phyloP scores from a whole-genome alignment of 2,329 filamentous ascomycete species.

The Camillea tinctor region DNA sequence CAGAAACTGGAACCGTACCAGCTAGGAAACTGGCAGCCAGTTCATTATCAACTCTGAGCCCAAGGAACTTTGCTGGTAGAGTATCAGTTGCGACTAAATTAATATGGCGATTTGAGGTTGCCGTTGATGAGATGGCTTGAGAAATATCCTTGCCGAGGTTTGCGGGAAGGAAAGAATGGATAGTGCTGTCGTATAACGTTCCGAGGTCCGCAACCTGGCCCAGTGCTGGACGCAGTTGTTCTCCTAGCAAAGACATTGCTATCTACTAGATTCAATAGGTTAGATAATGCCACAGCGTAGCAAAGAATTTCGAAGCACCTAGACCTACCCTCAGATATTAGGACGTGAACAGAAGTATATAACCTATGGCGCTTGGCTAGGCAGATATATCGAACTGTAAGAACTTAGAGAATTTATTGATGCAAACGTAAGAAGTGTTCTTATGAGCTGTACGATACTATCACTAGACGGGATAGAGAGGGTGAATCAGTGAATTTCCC shows the following conservation, averaged over 20 bases:
- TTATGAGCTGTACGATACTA: too few species aligned
- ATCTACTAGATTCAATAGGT: neutral
- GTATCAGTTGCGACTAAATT: neutral
- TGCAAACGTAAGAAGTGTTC: too few species aligned
- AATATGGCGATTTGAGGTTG: neutral
- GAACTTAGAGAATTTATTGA: too few species aligned
- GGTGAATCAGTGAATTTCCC: too few species aligned
- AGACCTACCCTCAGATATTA: neutral
- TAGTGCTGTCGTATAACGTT: slow-evolving; percentile 3
- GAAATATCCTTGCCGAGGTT: neutral
- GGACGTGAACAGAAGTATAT: neutral
- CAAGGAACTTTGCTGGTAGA: slow-evolving; percentile 1
- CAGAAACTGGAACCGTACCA: slow-evolving; percentile 4
- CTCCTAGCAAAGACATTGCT: neutral
- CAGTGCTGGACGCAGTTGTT: slow-evolving; percentile 2
- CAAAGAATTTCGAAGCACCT: too few species aligned
- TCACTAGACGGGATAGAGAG: too few species aligned
- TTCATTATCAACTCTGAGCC: neutral
- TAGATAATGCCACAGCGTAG: too few species aligned
- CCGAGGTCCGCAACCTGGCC: slow-evolving; percentile 6
- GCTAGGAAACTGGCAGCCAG: slow-evolving; percentile 5
- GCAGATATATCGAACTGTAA: too few species aligned
- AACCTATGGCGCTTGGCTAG: too few species aligned
- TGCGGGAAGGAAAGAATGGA: slow-evolving; percentile 2
- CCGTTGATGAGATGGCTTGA: neutral